Conservation (phyloP, 306 rosid species). For the Vigna reflexopilosa region DNA sequence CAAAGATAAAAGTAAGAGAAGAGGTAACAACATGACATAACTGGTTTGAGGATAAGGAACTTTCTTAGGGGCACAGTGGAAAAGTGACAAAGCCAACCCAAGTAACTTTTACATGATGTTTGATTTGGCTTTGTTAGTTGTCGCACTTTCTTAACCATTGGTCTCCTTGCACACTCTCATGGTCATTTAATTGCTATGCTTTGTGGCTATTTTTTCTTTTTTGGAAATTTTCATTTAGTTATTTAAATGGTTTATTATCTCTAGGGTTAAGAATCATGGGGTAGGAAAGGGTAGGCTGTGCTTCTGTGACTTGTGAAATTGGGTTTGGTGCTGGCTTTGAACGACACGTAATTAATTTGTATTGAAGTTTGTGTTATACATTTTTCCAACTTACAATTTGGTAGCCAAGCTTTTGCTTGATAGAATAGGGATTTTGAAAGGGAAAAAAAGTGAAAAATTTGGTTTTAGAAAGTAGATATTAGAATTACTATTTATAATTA, state of each 20-base stretch:
- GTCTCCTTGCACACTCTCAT: constrained; percentile 24
- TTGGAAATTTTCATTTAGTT: neutral
- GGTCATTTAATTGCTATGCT: constrained; percentile 22
- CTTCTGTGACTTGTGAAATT: constrained; percentile 20
- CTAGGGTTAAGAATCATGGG: constrained; percentile 20
- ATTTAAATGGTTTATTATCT: neutral
- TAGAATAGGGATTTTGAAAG: neutral
- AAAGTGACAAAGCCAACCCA: constrained; percentile 55
- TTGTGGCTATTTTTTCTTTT: neutral
- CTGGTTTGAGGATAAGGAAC: constrained; percentile 61
- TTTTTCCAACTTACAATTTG: neutral
- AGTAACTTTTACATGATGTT: constrained; percentile 49
- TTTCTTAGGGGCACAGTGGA: constrained; percentile 70
- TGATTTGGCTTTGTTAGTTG: constrained; percentile 42
- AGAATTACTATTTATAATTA: neutral
- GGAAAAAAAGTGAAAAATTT: neutral
- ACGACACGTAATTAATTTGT: neutral
- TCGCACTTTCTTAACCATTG: constrained; percentile 44
- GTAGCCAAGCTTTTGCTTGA: neutral
- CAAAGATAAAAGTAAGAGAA: constrained; percentile 32
- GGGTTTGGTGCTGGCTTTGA: constrained; percentile 25
- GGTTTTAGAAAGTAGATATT: neutral
- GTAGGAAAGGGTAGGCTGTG: constrained; percentile 18
- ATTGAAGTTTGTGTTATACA: constrained; percentile 16
- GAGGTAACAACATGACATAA: constrained; percentile 48